A percentile compares a stretch with the other conserved stretches of the same genome.
phyloP scores from a whole-genome alignment of 208 protist genomes.

The Naegleria fowleri region DNA sequence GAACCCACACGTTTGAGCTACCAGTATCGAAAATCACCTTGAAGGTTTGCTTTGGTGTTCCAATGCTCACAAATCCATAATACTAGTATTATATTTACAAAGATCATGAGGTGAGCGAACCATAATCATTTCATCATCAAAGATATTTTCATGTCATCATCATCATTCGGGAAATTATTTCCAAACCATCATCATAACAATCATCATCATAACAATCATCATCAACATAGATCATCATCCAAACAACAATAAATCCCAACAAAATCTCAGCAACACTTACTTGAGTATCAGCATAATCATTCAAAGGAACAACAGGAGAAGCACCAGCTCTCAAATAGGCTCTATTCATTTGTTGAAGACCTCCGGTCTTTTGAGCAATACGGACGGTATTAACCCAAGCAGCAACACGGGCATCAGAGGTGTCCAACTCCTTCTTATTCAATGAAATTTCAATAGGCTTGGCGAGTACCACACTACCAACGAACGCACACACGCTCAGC shows the following conservation, averaged over 20 bases:
- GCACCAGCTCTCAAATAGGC: not conserved
- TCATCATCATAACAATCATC: not conserved
- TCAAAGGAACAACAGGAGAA: not conserved
- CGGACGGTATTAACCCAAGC: not conserved
- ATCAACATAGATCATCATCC: not conserved
- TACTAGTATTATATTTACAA: not conserved
- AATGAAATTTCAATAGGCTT: not conserved
- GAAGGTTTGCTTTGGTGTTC: conserved; percentile 50
- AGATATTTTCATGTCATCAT: not conserved
- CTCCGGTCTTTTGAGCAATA: not conserved
- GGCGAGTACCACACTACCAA: too few relatives aligned
- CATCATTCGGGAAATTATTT: too few relatives aligned
- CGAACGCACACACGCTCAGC: too few relatives aligned
- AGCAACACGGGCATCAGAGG: not conserved
- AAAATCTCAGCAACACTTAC: too few relatives aligned
- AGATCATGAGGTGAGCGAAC: too few relatives aligned
- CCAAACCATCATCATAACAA: not conserved
- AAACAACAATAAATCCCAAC: too few relatives aligned
- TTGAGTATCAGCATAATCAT: conserved; percentile 23
- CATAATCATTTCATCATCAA: too few relatives aligned
- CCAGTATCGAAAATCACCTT: conserved; percentile 47
- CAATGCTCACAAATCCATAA: not conserved
- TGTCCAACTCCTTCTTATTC: not conserved
- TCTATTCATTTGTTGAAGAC: not conserved
- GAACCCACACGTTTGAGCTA: conserved; percentile 29